Conservation (phyloP, 2,329 filamentous ascomycete species). For the Diaporthe sp. region DNA sequence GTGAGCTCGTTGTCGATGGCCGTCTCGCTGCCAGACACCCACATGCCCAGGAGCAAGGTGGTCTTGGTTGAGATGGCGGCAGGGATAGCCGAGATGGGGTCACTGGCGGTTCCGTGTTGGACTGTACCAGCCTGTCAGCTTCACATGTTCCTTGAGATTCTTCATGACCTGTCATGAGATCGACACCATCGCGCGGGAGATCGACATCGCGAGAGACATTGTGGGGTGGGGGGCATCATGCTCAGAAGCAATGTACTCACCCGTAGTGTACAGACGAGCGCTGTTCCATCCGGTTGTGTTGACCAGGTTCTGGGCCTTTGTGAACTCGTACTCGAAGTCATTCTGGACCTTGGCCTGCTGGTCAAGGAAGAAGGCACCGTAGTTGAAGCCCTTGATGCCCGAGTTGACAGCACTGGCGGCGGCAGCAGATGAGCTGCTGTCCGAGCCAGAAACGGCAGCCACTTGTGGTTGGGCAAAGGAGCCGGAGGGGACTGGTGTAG, state of each 20-base stretch:
- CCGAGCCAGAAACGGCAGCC: slow-evolving; percentile 33
- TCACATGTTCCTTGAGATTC: background rate
- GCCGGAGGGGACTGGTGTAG: slow-evolving; percentile 18
- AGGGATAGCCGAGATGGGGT: slow-evolving; percentile 86
- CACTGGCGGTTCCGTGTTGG: slow-evolving; percentile 75
- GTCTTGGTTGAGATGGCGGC: slow-evolving; percentile 73
- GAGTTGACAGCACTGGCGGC: slow-evolving; percentile 42
- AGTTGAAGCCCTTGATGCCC: slow-evolving; percentile 78
- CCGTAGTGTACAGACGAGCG: slow-evolving; percentile 81
- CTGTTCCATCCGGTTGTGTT: slow-evolving; percentile 76
- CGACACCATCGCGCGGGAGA: slow-evolving; percentile 10
- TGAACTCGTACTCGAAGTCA: slow-evolving; percentile 80
- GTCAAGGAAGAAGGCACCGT: slow-evolving; percentile 73
- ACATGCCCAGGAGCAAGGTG: slow-evolving; percentile 72
- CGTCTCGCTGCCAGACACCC: slow-evolving; percentile 69
- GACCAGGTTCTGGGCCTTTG: slow-evolving; percentile 71
- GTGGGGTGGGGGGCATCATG: background rate
- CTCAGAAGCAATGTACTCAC: slow-evolving; percentile 41
- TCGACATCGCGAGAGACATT: slow-evolving; percentile 1
- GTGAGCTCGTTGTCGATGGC: slow-evolving; percentile 71
- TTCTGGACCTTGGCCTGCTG: slow-evolving; percentile 69
- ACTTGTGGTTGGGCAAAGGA: slow-evolving; percentile 9
- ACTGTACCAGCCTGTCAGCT: slow-evolving; percentile 41
- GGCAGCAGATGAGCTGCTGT: slow-evolving; percentile 11
- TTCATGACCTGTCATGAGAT: slow-evolving; percentile 7